Evolutionary conservation across 257 asterid genomes (phyloP), one percentile per base, ranked within the genome.

Genomic region (Datura wrightii): DNA sequence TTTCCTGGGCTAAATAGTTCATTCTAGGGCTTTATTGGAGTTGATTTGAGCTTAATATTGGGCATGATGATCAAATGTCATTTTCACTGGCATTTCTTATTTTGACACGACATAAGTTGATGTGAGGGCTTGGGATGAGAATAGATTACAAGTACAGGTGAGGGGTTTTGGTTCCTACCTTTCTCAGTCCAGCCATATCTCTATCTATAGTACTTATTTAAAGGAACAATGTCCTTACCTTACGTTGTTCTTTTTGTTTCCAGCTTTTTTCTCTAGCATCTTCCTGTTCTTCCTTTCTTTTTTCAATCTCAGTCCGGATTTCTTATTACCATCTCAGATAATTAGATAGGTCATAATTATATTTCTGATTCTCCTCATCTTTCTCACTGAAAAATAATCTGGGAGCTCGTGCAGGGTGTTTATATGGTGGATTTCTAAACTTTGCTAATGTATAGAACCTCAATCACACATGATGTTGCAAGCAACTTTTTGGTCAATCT

Each of bases 71-170:
- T 13, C 62, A 76, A 50, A 31, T 76, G 44, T 31, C 62, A 50
- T 76, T 76, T 63, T 13, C 71, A 31, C 34, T 76, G 82, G 10
- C 31, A 76, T 76, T 50, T 48, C 62, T 76, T 76, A 54, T 55
- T 31, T 76, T 76, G 82, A 76, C 82, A 24, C 9, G 48, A 31
- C 62, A 76, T 76, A 76, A 76, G 62, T 48, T 76, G 62, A 76
- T 50, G 82, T 52, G 82, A 76, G 82, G 82, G 63, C 82, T 76
- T 52, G 82, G 62, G 58, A 76, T 76, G 82, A 52, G 62, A 63
- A 76, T 63, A 52, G 18, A 7, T 50, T 76, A 16, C 63, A 76
- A 31, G 82, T 50, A 76, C 82, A 76, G 82, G 82, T 76, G 82
- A 76, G 82, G 79, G 82, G 46, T 52, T 52, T 76, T 50, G 63